These are phyloP conservation scores for Solanum arcanum DNA, from an alignment of 257 asterid species.

Conservation along the genomic window DNA sequence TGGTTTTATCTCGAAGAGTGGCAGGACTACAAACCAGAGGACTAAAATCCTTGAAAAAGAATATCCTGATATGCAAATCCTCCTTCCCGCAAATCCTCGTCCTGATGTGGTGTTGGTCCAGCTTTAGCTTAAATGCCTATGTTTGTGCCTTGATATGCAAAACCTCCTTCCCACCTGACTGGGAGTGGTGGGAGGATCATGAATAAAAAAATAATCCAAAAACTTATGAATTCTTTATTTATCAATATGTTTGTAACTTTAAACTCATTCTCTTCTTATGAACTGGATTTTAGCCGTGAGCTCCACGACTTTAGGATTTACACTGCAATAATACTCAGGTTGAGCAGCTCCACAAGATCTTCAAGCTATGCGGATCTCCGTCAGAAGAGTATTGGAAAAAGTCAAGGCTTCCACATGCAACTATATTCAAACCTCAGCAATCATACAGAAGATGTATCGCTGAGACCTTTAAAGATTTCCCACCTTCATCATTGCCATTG, in stretches of 20 bases:
- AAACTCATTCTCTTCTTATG: neutral
- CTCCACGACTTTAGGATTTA: neutral
- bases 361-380: slow-evolving; percentile 90
- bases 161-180: neutral
- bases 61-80: neutral
- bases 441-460: slow-evolving; percentile 64
- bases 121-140: neutral
- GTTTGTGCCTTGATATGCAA: neutral
- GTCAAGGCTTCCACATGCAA: slow-evolving; percentile 74
- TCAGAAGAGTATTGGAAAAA: slow-evolving; percentile 79
- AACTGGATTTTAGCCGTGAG: neutral
- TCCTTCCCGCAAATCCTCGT: neutral
- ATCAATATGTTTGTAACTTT: neutral
- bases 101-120: neutral
- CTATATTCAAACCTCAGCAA: slow-evolving; percentile 81
- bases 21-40: neutral
- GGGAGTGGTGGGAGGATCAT: neutral
- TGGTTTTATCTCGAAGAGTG: neutral
- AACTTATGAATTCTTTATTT: neutral
- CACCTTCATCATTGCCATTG: slow-evolving; percentile 63
- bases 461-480: slow-evolving; percentile 65
- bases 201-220: neutral
- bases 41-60: neutral
- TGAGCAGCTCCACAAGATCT: slow-evolving; percentile 86
- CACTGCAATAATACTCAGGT: slow-evolving; percentile 33